Percentiles rank a stretch among this genome's conserved stretches.
Conservation (phyloP, 257 asterid genomes). For the Solanum commersonii region DNA sequence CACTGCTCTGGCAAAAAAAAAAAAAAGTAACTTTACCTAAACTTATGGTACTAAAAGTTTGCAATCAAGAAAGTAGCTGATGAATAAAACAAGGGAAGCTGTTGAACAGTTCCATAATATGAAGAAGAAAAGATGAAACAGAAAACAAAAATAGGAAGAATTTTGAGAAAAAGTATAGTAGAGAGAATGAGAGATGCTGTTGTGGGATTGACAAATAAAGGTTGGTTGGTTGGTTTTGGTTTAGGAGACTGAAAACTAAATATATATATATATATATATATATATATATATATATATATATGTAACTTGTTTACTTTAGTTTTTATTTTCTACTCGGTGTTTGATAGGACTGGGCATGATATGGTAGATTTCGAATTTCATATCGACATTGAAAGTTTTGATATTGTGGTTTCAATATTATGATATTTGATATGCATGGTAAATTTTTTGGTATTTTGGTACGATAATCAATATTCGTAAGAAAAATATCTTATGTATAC, state of each 20-base stretch:
- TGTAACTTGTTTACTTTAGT: neutral
- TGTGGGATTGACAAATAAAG: constrained; percentile 9
- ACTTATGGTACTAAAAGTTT: neutral
- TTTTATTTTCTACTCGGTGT: neutral
- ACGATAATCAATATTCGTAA: neutral
- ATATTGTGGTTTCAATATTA: too few species aligned
- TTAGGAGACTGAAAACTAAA: constrained; percentile 24
- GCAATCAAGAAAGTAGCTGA: neutral
- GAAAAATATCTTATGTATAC: neutral
- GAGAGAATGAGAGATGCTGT: constrained; percentile 2
- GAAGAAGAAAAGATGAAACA: neutral
- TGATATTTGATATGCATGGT: neutral
- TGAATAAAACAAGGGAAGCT: neutral
- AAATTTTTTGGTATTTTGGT: neutral
- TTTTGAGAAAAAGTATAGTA: neutral
- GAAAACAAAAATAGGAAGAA: neutral
- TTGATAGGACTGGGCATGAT: too few species aligned
- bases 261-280: neutral
- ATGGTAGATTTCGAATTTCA: too few species aligned
- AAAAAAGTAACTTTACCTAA: neutral
- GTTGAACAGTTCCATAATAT: neutral
- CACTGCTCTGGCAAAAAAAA: neutral
- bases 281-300: neutral
- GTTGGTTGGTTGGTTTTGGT: constrained; percentile 43
- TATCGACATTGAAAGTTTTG: too few species aligned